Evolutionary conservation across 2,329 filamentous ascomycete genomes (phyloP).

Genomic region (Pseudocercospora fijiensis): DNA sequence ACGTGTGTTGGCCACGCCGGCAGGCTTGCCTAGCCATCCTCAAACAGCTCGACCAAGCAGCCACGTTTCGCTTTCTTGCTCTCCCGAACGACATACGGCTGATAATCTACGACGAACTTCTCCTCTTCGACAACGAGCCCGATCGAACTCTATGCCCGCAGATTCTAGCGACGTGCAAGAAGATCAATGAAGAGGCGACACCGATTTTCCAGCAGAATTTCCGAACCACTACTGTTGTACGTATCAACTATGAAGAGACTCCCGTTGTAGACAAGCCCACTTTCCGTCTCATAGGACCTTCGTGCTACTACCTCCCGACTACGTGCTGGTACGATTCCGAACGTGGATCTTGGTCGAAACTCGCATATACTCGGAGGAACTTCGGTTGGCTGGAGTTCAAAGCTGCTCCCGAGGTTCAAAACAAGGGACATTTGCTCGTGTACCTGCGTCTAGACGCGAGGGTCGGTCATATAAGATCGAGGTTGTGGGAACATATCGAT

Average conservation of each 20-base stretch:
- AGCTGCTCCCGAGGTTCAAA: not conserved
- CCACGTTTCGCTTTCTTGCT: not conserved
- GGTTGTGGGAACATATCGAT: not conserved
- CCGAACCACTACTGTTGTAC: not conserved
- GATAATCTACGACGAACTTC: not conserved
- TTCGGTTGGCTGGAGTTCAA: not conserved
- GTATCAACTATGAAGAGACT: not conserved
- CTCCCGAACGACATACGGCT: not conserved
- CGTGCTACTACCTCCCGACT: not conserved
- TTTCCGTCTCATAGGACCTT: not conserved
- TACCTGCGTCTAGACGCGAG: not conserved
- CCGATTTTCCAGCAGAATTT: not conserved
- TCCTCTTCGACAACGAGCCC: not conserved
- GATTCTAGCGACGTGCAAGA: not conserved
- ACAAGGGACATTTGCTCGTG: not conserved
- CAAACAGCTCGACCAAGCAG: not conserved
- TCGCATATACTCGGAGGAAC: not conserved
- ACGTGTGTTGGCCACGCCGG: not conserved
- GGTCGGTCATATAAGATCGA: not conserved
- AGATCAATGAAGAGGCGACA: not conserved
- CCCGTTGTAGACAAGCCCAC: too few species aligned
- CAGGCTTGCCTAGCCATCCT: not conserved
- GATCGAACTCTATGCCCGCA: not conserved
- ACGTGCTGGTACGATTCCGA: not conserved
- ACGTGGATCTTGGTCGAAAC: not conserved